Conservation (phyloP, 805 yeast species). For the Ogataea paraovalis region DNA sequence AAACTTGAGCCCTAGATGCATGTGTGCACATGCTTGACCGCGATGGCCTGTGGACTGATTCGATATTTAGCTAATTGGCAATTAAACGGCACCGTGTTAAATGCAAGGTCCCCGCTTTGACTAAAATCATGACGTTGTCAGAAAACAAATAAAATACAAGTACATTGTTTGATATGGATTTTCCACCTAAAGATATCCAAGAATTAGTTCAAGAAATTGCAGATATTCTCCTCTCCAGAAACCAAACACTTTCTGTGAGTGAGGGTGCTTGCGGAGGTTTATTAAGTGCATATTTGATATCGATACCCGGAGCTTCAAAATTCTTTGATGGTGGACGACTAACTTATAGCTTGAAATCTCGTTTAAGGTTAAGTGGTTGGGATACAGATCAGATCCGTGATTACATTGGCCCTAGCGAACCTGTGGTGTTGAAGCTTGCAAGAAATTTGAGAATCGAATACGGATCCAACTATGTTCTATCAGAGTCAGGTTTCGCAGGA, state of each 20-base stretch:
- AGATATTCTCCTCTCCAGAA: constrained; percentile 42
- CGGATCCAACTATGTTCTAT: constrained; percentile 76
- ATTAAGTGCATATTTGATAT: constrained; percentile 71
- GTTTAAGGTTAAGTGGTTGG: constrained; percentile 79
- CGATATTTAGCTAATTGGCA: too few relatives aligned
- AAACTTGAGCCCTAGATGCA: too few relatives aligned
- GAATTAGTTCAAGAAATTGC: constrained; percentile 56
- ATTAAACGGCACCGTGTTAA: too few relatives aligned
- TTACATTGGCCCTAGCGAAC: constrained; percentile 80
- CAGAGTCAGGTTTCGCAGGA: constrained; percentile 89
- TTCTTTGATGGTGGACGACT: constrained; percentile 83
- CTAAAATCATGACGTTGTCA: too few relatives aligned
- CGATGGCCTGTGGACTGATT: too few relatives aligned
- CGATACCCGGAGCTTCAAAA: constrained; percentile 80
- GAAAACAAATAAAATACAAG: neutral
- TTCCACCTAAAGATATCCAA: constrained; percentile 59
- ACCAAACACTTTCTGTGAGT: constrained; percentile 71
- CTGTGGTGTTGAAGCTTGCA: constrained; percentile 71
- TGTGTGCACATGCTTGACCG: too few relatives aligned
- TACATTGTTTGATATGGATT: constrained; percentile 28
- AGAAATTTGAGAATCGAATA: constrained; percentile 74
- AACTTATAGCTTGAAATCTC: constrained; percentile 70
- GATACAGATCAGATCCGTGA: constrained; percentile 58
- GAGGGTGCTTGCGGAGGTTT: constrained; percentile 93
- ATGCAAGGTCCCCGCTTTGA: too few relatives aligned